phyloP scores from a whole-genome alignment of 805 yeast species.

The Lipomyces spencermartinsiae region DNA sequence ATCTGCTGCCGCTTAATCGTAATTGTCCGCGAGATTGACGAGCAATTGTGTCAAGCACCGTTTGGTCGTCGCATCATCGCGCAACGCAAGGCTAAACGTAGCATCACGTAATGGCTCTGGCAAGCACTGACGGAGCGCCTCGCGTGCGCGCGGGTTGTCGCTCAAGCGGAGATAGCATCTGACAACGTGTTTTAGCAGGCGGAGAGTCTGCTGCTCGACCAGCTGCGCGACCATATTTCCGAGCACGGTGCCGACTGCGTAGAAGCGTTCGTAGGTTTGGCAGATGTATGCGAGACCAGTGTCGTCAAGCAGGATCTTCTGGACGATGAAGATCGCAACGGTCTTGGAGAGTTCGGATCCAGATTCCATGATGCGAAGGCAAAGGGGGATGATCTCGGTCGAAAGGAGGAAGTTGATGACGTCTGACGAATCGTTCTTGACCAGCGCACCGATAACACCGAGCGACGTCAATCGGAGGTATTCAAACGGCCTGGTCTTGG shows the following conservation, averaged over 20 bases:
- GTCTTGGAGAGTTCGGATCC: conserved; percentile 93
- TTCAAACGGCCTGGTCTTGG: conserved; percentile 91
- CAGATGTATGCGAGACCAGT: conserved; percentile 90
- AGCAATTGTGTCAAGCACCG: conserved; percentile 84
- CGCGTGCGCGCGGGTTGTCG: conserved; percentile 89
- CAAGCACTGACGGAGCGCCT: conserved; percentile 77
- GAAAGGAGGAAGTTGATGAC: conserved; percentile 88
- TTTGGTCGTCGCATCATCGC: conserved; percentile 88
- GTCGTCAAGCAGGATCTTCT: conserved; percentile 89
- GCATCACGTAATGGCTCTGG: conserved; percentile 90
- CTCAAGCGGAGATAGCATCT: conserved; percentile 89
- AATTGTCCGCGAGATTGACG: conserved; percentile 61
- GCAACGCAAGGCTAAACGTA: conserved; percentile 76
- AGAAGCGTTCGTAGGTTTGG: conserved; percentile 92
- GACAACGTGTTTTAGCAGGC: conserved; percentile 89
- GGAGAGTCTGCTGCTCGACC: conserved; percentile 74
- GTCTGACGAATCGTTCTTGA: conserved; percentile 93
- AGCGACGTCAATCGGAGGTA: conserved; percentile 89
- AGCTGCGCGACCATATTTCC: conserved; percentile 88
- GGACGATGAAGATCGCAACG: conserved; percentile 94
- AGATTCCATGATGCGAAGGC: conserved; percentile 92
- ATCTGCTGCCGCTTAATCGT: conserved; percentile 14
- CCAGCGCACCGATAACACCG: conserved; percentile 96
- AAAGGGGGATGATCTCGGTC: conserved; percentile 96
- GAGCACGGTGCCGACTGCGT: conserved; percentile 89